Evolutionary conservation across 1,284 basidiomycete species (phyloP).

Genomic region (Porogramme epimiltina): DNA sequence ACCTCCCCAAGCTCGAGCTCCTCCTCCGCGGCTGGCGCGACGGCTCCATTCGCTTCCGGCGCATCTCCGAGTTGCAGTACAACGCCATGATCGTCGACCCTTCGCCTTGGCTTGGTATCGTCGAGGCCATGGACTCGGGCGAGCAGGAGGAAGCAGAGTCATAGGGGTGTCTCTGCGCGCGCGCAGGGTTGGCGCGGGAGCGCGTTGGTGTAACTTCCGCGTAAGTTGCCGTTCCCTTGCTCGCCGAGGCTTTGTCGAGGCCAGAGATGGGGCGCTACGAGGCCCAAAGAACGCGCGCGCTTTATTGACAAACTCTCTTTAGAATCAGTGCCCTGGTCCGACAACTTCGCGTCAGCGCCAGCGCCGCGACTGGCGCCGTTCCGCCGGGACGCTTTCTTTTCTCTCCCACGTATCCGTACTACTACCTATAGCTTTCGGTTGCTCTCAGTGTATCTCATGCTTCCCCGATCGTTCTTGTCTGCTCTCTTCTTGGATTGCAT

Average conservation of each 20-base stretch:
- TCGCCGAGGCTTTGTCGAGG: not conserved
- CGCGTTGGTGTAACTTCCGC: constrained; percentile 5
- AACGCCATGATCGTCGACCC: constrained; percentile 16
- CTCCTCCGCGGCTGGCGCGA: constrained; percentile 32
- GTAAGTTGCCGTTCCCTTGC: constrained; percentile 4
- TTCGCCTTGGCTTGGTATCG: constrained; percentile 18
- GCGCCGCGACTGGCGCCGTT: not conserved
- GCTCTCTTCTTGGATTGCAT: constrained; percentile 6
- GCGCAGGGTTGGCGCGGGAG: not conserved
- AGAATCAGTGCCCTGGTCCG: no score
- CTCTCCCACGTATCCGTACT: constrained; percentile 2
- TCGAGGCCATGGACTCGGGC: constrained; percentile 1
- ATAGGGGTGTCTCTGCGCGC: not conserved
- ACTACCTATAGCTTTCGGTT: constrained; percentile 13
- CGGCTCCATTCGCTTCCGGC: constrained; percentile 29
- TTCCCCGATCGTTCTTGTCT: constrained; percentile 3
- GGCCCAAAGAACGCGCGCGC: no score
- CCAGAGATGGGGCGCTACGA: no score
- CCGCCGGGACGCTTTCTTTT: not conserved
- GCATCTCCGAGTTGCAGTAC: constrained; percentile 21
- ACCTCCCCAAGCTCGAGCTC: constrained; percentile 33
- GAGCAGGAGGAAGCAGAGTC: constrained; percentile 6
- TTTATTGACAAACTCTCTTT: no score
- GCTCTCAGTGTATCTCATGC: constrained; percentile 13
- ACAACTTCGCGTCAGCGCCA: not conserved